Conservation (phyloP, 108 stramenopile species). For the Seminavis robusta region DNA sequence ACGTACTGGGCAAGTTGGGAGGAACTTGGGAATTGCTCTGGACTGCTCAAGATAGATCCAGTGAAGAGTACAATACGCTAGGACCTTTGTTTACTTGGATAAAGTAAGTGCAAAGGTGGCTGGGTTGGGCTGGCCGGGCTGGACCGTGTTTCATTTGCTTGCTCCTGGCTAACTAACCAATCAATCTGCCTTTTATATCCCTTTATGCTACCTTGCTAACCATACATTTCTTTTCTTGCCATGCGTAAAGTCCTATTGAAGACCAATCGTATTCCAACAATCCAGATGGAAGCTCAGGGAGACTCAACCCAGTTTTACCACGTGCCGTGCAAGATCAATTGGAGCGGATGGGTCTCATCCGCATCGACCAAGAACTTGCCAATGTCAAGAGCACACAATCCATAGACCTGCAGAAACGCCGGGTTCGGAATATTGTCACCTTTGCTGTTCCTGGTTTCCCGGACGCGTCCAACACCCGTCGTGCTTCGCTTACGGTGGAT, state of each 20-base stretch:
- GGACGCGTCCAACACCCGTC: conserved; percentile 6
- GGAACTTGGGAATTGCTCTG: conserved; percentile 81
- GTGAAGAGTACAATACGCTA: conserved; percentile 19
- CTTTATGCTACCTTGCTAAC: background rate
- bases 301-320: conserved; percentile 68
- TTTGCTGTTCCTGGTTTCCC: conserved; percentile 26
- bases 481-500: conserved; percentile 50
- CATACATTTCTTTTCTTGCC: background rate
- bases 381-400: conserved; percentile 50
- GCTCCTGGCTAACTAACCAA: background rate
- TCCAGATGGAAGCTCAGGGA: conserved; percentile 44
- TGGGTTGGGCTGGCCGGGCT: background rate
- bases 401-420: conserved; percentile 61
- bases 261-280: conserved; percentile 86
- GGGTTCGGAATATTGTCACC: conserved; percentile 69
- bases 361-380: background rate
- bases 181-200: background rate
- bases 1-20: conserved; percentile 46
- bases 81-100: conserved; percentile 42
- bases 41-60: conserved; percentile 74
- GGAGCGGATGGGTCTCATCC: conserved; percentile 61
- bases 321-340: conserved; percentile 58
- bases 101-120: conserved; percentile 25
- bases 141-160: background rate
- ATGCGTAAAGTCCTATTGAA: conserved; percentile 52